phyloP scores from a whole-genome alignment of 2,329 filamentous ascomycete genomes.

The Exophiala bonariae region DNA sequence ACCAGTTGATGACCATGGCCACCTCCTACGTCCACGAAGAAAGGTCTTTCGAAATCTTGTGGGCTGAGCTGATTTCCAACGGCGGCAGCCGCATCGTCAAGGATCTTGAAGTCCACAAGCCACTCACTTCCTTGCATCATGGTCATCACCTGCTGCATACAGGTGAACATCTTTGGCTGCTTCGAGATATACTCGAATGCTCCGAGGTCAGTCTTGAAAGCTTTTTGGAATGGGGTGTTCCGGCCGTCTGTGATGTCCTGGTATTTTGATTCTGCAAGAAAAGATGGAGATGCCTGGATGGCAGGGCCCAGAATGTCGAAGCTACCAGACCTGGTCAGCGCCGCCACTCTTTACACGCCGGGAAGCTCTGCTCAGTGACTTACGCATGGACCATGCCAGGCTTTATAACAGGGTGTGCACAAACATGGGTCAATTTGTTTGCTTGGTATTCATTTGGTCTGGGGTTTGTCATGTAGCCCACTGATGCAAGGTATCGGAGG shows the following conservation, averaged over 20 bases:
- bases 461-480: constrained; percentile 14
- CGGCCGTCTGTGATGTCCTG: constrained; percentile 29
- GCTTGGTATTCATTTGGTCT: constrained; percentile 22
- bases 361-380: constrained; percentile 2
- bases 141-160: constrained; percentile 16
- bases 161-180: constrained; percentile 27
- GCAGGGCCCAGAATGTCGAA: constrained; percentile 21
- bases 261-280: constrained; percentile 33
- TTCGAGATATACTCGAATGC: constrained; percentile 32
- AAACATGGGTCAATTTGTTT: constrained; percentile 25
- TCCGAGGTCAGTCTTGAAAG: constrained; percentile 30
- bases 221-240: constrained; percentile 34
- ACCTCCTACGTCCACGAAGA: constrained; percentile 30
- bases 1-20: constrained; percentile 23
- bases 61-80: not conserved
- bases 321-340: constrained; percentile 1
- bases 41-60: constrained; percentile 9
- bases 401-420: constrained; percentile 17
- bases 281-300: constrained; percentile 29
- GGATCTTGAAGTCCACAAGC: constrained; percentile 7
- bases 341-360: not conserved
- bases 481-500: constrained; percentile 30
- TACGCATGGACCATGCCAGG: constrained; percentile 17
- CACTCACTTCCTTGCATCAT: constrained; percentile 14
- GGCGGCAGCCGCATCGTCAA: constrained; percentile 6